These are phyloP conservation scores for Suillus subaureus DNA, from an alignment of 768 basidiomycete species.

Conservation along the genomic window DNA sequence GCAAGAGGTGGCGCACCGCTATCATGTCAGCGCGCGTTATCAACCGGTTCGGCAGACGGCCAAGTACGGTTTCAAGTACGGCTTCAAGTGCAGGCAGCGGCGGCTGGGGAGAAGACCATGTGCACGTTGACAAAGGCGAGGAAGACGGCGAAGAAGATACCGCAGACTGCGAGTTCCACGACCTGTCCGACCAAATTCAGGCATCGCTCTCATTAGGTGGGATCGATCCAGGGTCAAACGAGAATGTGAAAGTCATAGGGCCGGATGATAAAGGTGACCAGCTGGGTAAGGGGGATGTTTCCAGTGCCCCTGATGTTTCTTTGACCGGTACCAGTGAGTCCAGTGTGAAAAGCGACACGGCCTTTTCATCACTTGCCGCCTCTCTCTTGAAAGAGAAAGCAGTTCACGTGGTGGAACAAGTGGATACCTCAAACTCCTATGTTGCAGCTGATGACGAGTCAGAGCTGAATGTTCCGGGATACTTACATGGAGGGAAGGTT, in stretches of 20 bases:
- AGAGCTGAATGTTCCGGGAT: constrained; percentile 52
- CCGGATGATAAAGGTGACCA: constrained; percentile 26
- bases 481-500: constrained; percentile 39
- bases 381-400: neutral
- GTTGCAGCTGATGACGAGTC: constrained; percentile 29
- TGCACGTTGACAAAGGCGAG: constrained; percentile 29
- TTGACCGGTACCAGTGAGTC: constrained; percentile 22
- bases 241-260: constrained; percentile 42
- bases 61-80: constrained; percentile 22
- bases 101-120: constrained; percentile 39
- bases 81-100: constrained; percentile 35
- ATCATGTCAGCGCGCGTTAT: constrained; percentile 54
- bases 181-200: constrained; percentile 23
- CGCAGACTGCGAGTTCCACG: constrained; percentile 24
- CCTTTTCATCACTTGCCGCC: constrained; percentile 1
- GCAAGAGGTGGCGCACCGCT: constrained; percentile 71
- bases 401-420: neutral
- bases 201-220: constrained; percentile 30
- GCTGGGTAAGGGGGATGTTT: constrained; percentile 27
- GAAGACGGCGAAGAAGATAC: constrained; percentile 37
- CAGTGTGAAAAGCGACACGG: constrained; percentile 16
- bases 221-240: constrained; percentile 41
- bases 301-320: constrained; percentile 18
- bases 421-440: constrained; percentile 12
- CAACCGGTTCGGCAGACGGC: constrained; percentile 29